Conservation (phyloP, 495 filamentous ascomycete species). For the Pyrenopolyporus hunteri region DNA sequence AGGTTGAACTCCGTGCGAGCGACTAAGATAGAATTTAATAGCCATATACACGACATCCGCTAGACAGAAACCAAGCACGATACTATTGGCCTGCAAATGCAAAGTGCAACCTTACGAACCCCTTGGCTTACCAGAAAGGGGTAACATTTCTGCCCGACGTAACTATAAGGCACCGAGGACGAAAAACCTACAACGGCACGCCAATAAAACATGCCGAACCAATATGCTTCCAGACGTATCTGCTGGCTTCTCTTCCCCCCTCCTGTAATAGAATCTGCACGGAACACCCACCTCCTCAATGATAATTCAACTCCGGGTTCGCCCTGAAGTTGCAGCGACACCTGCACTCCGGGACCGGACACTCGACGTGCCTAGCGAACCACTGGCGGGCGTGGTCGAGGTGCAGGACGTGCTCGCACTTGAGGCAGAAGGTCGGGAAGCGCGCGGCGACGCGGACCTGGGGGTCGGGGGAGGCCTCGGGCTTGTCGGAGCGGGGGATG, state of each 20-base stretch:
- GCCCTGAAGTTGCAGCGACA: constrained; percentile 74
- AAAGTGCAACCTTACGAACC: neutral
- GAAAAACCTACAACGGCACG: neutral
- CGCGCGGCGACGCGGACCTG: constrained; percentile 53
- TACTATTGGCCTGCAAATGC: neutral
- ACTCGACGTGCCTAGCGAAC: constrained; percentile 81
- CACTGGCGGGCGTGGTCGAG: constrained; percentile 85
- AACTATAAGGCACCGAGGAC: neutral
- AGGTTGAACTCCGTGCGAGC: neutral
- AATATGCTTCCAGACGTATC: too few relatives aligned
- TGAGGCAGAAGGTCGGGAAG: constrained; percentile 80
- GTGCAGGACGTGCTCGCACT: constrained; percentile 90
- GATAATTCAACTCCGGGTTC: constrained; percentile 57
- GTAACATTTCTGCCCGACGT: constrained; percentile 1
- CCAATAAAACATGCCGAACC: neutral
- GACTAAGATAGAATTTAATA: neutral
- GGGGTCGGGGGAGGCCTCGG: constrained; percentile 59
- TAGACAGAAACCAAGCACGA: neutral
- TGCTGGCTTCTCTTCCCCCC: too few relatives aligned
- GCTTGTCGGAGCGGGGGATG: constrained; percentile 69
- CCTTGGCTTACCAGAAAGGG: neutral
- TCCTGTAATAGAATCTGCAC: too few relatives aligned
- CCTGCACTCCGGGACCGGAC: constrained; percentile 86
- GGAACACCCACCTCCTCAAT: constrained; percentile 21
- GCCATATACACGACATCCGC: neutral